Evolutionary conservation across 345 rosid genomes (phyloP).

Genomic region (Bretschneidera sinensis): DNA sequence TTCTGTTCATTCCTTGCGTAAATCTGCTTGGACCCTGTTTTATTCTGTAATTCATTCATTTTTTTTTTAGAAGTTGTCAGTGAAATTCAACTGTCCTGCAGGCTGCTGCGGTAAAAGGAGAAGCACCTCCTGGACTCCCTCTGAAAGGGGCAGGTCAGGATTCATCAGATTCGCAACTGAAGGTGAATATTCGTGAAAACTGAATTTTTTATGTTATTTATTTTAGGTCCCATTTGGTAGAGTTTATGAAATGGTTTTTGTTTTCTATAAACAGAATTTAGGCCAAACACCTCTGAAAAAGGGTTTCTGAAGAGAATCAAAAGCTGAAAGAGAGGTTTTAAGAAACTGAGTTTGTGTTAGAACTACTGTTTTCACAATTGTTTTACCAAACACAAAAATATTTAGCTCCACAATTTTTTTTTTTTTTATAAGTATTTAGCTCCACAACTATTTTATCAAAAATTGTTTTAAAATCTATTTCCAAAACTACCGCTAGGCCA

Average conservation of each 20-base stretch:
- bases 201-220: constrained; percentile 5
- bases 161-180: constrained; percentile 82
- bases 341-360: no score
- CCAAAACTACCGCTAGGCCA: no score
- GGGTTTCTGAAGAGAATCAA: no score
- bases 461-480: constrained; percentile 4
- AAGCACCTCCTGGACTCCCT: constrained; percentile 99
- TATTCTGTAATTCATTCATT: neutral
- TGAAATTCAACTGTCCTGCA: constrained; percentile 26
- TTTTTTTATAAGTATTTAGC: no score
- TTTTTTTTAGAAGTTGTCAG: neutral
- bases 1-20: neutral
- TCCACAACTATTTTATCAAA: no score
- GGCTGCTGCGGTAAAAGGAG: constrained; percentile 99
- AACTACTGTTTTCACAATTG: no score
- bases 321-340: no score
- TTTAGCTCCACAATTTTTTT: no score
- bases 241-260: no score
- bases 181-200: constrained; percentile 41
- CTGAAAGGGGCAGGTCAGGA: constrained; percentile 96
- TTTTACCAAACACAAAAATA: no score
- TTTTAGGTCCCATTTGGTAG: constrained; percentile 16
- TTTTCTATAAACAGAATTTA: no score
- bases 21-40: neutral
- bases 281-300: no score